Evolutionary conservation across 2,329 filamentous ascomycete species (phyloP), one percentile per base, ranked within the genome.

Genomic region (Shiraia sp.): DNA sequence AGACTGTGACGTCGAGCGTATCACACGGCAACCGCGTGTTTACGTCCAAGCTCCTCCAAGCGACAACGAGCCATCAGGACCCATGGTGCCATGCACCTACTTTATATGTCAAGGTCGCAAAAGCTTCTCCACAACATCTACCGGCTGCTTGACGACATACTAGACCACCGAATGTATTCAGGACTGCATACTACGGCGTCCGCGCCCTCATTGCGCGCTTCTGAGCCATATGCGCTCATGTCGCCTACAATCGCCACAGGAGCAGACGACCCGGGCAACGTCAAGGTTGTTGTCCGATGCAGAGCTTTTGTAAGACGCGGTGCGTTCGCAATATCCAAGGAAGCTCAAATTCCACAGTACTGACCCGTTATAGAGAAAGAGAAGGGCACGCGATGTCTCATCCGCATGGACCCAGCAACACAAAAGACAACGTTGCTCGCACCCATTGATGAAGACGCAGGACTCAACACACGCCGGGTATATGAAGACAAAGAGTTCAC

Each of bases 401-500:
- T 99, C 53, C 79, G 83, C 49, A 99, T 99, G 93, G 85, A 96
- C 66, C 90, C 92, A 15, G 74, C 81, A 24, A 90, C 86, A 2
- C 90, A 99, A 72, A 81, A 82, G 66, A 99, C 93, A 2, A 95
- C 82, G 1, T 80, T 99, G 4, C 78, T 84, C 31, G 81, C 86
- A 3, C 90, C 91, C 1, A 76, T 76, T 36, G 75, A 81, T n/a
- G 57, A 72, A 0, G 60, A 61, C 9, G 74, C 75, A 53, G 75
- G 80, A 8, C 19, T 31, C 3, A 86, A 84, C 69, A 80, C 82
- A 27, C 83, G 89, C 49, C 92, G 87, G 10, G 76, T 87, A 6
- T 75, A 87, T 40, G 90, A 96, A 63, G 89, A 96, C 65, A 96
- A 95, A 72, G 81, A 79, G 0, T 99, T 99, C 64, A 91, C 88